Base-by-base conservation (phyloP, 352 stramenopile genomes). In the Pseudoperonospora humuli region DNA sequence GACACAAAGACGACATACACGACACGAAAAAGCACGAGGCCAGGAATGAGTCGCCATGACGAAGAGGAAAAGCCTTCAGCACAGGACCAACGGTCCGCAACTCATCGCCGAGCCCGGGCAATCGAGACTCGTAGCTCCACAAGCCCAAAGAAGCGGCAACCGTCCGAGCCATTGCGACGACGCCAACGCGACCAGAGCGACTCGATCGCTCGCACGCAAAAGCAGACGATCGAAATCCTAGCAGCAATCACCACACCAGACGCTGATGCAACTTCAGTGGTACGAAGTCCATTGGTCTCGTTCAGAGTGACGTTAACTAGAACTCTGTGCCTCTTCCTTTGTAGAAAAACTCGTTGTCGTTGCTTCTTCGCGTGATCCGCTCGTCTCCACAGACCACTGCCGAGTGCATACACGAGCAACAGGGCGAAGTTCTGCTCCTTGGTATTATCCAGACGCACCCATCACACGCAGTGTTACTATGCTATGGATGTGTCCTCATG, bases 401-500 rank as follows among this genome's bases (percentile, higher is more conserved):
- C 26, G 72, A 85, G 46, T 87, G 63, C 25, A 51, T 87, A 4
- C 70, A 77, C 23, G 68, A 80, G 34, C 67, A 79, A 32, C 44
- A 70, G 6, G 75, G 70, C 28, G 75, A 87, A 39, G 35, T 67
- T 11, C 46, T 78, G 15, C 52, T 87, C 25, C 54, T 85, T 9
- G 56, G 70, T 9, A 84, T 61, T 11, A 82, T 87, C 39, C 67
- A 60, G 19, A 58, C 65, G 6, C 72, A 87, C 54, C 33, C 58
- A 0, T 62, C 68, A 1, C 74, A 87, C 24, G 74, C 75, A 5
- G 75, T 87, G n/a, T 41, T 87, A 26, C 62, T 85, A 5, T 87
- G 75, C 40, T 87, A 87, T 24, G 75, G 75, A 13, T 85, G 74
- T 47, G 75, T 87, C 18, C 51, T 87, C 10, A 70, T 85, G 55